Conservation (phyloP, 2,329 filamentous ascomycete genomes). For the Xylariaceae sp. region DNA sequence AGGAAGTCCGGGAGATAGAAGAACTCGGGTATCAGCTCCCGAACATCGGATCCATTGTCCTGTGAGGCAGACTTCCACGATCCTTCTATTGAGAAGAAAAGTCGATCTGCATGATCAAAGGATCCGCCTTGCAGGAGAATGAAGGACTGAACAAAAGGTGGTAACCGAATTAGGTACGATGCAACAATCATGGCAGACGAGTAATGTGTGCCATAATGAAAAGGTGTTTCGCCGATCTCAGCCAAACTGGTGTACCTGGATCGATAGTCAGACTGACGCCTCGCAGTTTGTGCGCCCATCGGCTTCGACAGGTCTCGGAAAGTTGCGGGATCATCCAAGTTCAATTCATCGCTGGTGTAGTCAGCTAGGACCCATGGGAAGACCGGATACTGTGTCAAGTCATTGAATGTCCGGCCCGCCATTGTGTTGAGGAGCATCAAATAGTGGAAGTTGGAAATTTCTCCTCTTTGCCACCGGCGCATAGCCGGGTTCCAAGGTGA, state of each 20-base stretch:
- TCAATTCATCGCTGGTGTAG: slow-evolving; percentile 90
- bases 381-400: slow-evolving; percentile 95
- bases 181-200: slow-evolving; percentile 99
- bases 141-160: slow-evolving; percentile 95
- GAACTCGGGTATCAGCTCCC: slow-evolving; percentile 95
- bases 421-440: slow-evolving; percentile 98
- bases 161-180: slow-evolving; percentile 91
- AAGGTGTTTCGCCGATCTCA: slow-evolving; percentile 90
- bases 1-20: slow-evolving; percentile 96
- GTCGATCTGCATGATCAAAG: slow-evolving; percentile 92
- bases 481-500: slow-evolving; percentile 82
- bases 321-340: slow-evolving; percentile 78
- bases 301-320: slow-evolving; percentile 94
- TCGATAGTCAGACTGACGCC: slow-evolving; percentile 76
- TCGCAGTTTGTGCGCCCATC: slow-evolving; percentile 86
- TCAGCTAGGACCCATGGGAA: slow-evolving; percentile 97
- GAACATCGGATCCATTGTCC: slow-evolving; percentile 90
- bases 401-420: slow-evolving; percentile 95
- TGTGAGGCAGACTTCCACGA: slow-evolving; percentile 89
- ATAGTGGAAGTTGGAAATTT: slow-evolving; percentile 98
- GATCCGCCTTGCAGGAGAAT: slow-evolving; percentile 91
- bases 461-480: slow-evolving; percentile 86
- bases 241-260: slow-evolving; percentile 85
- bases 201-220: slow-evolving; percentile 98
- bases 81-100: slow-evolving; percentile 91